Percentiles rank a stretch among this genome's conserved stretches.
These are phyloP conservation scores for Beta vulgaris DNA, from an alignment of 148 eudicot genomes.

Conservation along the genomic window DNA sequence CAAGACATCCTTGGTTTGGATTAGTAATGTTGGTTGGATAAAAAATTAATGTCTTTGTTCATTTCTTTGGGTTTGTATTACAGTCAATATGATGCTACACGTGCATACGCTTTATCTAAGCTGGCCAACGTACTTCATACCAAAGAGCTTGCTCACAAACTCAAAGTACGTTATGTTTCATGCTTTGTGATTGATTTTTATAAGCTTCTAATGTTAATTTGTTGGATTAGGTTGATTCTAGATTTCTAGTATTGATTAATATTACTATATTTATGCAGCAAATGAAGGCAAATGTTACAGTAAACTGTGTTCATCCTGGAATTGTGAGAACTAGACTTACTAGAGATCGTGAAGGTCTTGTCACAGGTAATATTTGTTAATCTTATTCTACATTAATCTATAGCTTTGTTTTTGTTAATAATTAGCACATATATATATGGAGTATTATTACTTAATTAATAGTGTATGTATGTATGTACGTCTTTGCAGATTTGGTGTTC, in stretches of 20 bases:
- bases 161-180: slow-evolving; percentile 33
- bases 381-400: neutral
- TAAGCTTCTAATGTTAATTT: too few relatives aligned
- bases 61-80: slow-evolving; percentile 3
- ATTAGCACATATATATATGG: neutral
- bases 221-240: too few relatives aligned
- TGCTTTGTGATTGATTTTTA: neutral
- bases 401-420: neutral
- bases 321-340: slow-evolving; percentile 88
- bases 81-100: slow-evolving; percentile 81
- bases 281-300: slow-evolving; percentile 78
- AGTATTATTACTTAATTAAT: neutral
- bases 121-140: slow-evolving; percentile 91
- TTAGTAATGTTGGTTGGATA: too few relatives aligned
- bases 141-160: slow-evolving; percentile 68
- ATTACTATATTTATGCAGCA: slow-evolving; percentile 47
- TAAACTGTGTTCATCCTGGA: slow-evolving; percentile 88
- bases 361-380: slow-evolving; percentile 65
- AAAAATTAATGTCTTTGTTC: neutral
- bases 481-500: slow-evolving; percentile 66
- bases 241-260: too few relatives aligned
- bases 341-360: slow-evolving; percentile 66
- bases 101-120: slow-evolving; percentile 94
- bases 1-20: too few relatives aligned
- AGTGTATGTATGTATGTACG: neutral